Evolutionary conservation across 805 yeast species (phyloP).

Genomic region (Candida ortonii): DNA sequence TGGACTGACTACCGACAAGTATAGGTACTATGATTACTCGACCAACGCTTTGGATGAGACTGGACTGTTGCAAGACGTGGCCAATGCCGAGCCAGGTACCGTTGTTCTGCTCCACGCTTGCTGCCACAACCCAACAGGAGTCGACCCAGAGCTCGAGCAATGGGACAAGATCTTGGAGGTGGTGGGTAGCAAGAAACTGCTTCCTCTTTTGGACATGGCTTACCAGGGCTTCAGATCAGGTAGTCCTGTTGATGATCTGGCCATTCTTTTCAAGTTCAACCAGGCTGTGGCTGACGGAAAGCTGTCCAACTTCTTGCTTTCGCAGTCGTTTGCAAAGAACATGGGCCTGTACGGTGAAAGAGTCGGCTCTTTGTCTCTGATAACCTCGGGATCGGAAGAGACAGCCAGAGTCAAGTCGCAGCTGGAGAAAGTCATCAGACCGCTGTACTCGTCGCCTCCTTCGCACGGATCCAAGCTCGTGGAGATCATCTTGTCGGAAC

Average conservation of each 20-base stretch:
- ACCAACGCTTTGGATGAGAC: conserved; percentile 64
- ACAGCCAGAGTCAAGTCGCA: conserved; percentile 53
- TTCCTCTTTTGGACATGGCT: conserved; percentile 89
- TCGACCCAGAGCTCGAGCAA: conserved; percentile 79
- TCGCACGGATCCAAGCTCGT: conserved; percentile 92
- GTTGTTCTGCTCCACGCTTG: conserved; percentile 86
- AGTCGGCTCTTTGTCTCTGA: conserved; percentile 74
- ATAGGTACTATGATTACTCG: conserved; percentile 66
- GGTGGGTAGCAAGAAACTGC: conserved; percentile 52
- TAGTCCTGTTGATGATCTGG: conserved; percentile 65
- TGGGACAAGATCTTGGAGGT: conserved; percentile 76
- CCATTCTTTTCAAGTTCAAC: conserved; percentile 41
- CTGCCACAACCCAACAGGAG: conserved; percentile 96
- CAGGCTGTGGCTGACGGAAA: conserved; percentile 45
- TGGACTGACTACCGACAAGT: conserved; percentile 61
- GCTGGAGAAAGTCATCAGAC: conserved; percentile 77
- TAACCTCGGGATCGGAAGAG: conserved; percentile 56
- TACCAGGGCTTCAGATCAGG: conserved; percentile 96
- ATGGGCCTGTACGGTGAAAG: conserved; percentile 96
- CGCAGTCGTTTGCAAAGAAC: conserved; percentile 94
- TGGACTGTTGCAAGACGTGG: conserved; percentile 59
- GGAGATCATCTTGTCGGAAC: conserved; percentile 63
- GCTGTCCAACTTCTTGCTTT: conserved; percentile 53
- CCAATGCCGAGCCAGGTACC: conserved; percentile 53
- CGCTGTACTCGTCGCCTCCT: conserved; percentile 91